A percentile compares a stretch with the other conserved stretches of the same genome.
Conservation (phyloP, 1,284 basidiomycete species). For the Erythrobasidium hasegawianum region DNA sequence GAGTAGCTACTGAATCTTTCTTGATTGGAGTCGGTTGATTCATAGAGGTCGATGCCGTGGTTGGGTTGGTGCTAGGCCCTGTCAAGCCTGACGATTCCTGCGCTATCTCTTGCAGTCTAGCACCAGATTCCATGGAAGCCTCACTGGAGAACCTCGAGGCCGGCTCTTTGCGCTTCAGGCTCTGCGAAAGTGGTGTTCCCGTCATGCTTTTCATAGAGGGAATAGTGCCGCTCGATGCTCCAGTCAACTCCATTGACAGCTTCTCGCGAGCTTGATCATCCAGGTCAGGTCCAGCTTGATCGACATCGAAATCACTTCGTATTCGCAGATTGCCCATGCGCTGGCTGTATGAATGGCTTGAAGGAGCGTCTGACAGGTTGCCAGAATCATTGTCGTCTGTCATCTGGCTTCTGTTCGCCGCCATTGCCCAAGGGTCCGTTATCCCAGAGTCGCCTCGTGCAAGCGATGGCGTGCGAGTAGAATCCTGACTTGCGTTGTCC, state of each 20-base stretch:
- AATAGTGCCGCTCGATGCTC: background rate
- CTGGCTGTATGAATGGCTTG: conserved; percentile 21
- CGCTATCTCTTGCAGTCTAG: background rate
- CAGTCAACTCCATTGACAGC: background rate
- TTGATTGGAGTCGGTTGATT: background rate
- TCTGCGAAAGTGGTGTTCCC: background rate
- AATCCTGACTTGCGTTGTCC: background rate
- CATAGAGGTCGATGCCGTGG: background rate
- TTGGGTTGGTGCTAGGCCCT: background rate
- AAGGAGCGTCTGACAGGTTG: conserved; percentile 20
- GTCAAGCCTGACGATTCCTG: conserved; percentile 1
- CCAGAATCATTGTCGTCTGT: background rate
- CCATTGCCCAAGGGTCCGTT: background rate
- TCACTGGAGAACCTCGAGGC: conserved; percentile 21
- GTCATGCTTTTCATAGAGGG: background rate
- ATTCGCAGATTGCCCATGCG: conserved; percentile 17
- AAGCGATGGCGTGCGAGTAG: background rate
- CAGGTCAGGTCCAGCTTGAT: background rate
- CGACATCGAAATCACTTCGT: conserved; percentile 13
- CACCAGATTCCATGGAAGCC: conserved; percentile 11
- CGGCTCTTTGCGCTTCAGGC: conserved; percentile 27
- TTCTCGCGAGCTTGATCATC: conserved; percentile 12
- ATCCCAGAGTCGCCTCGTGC: background rate
- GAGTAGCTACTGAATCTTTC: too few relatives aligned
- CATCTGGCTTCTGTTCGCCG: background rate